A percentile compares a stretch with the other conserved stretches of the same genome.
Conservation (phyloP, 768 basidiomycete species). For the Cyclocybe aegerita region DNA sequence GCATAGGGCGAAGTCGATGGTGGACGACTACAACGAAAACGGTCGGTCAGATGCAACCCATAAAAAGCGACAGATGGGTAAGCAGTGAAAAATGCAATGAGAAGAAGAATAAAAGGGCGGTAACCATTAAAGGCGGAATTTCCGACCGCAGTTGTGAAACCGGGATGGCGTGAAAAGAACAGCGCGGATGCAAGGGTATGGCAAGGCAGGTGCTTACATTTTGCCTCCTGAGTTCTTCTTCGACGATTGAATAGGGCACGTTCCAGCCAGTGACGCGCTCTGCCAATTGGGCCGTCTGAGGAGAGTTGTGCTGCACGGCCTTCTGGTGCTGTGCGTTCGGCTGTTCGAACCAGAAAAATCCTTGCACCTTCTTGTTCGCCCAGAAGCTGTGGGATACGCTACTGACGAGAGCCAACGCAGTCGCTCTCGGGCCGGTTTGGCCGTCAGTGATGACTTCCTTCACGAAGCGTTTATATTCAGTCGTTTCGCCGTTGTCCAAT, state of each 20-base stretch:
- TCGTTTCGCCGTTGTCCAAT: constrained; percentile 92
- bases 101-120: constrained; percentile 12
- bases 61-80: background rate
- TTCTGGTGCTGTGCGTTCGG: constrained; percentile 53
- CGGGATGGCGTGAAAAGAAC: background rate
- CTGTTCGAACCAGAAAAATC: constrained; percentile 76
- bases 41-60: background rate
- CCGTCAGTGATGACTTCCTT: constrained; percentile 97
- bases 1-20: constrained; percentile 94
- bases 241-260: constrained; percentile 79
- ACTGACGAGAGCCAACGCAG: constrained; percentile 84
- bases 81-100: constrained; percentile 11
- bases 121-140: constrained; percentile 23
- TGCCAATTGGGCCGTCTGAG: constrained; percentile 81
- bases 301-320: constrained; percentile 67
- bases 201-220: constrained; percentile 63
- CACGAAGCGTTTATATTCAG: constrained; percentile 91
- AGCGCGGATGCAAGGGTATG: constrained; percentile 4
- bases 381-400: constrained; percentile 80
- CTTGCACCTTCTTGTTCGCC: constrained; percentile 71
- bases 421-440: constrained; percentile 89
- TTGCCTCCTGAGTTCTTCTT: constrained; percentile 94
- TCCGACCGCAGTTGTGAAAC: constrained; percentile 8
- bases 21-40: constrained; percentile 69
- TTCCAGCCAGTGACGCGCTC: constrained; percentile 90